Evolutionary conservation across 495 filamentous ascomycete species (phyloP).

Genomic region (Venustampulla echinocandica): DNA sequence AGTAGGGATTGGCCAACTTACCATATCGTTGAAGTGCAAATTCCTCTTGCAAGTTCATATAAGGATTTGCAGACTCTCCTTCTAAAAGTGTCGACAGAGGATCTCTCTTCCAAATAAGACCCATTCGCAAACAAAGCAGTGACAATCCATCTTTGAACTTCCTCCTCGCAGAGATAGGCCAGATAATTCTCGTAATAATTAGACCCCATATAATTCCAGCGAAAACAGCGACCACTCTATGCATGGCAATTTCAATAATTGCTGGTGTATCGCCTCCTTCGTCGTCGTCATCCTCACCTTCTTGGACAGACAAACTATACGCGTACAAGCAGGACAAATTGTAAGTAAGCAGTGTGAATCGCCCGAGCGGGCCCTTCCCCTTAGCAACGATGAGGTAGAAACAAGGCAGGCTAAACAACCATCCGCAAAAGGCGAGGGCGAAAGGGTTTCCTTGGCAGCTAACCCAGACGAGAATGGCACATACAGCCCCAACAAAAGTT

Average conservation of each 20-base stretch:
- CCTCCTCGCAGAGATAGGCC: constrained; percentile 80
- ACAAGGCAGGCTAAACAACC: constrained; percentile 69
- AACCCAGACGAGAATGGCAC: constrained; percentile 70
- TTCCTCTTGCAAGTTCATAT: constrained; percentile 79
- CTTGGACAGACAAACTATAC: constrained; percentile 74
- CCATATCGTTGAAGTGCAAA: constrained; percentile 49
- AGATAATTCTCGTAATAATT: constrained; percentile 79
- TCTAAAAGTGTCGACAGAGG: constrained; percentile 67
- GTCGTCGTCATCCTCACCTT: constrained; percentile 65
- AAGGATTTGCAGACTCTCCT: constrained; percentile 44
- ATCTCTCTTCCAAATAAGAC: constrained; percentile 95
- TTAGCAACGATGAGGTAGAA: constrained; percentile 82
- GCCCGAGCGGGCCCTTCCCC: constrained; percentile 80
- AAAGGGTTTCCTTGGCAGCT: constrained; percentile 61
- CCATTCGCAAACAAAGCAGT: constrained; percentile 85
- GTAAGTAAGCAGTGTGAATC: constrained; percentile 90
- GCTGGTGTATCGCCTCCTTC: constrained; percentile 80
- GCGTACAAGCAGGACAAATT: constrained; percentile 95
- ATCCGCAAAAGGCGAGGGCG: constrained; percentile 67
- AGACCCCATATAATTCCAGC: constrained; percentile 87
- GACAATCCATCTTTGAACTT: constrained; percentile 83
- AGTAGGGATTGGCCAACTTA: constrained; percentile 1
- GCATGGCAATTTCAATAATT: constrained; percentile 81
- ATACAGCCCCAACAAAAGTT: constrained; percentile 70
- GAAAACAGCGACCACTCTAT: constrained; percentile 81